Base-by-base conservation (phyloP, 2,329 filamentous ascomycete species). In the Zymoseptoria crescenta region DNA sequence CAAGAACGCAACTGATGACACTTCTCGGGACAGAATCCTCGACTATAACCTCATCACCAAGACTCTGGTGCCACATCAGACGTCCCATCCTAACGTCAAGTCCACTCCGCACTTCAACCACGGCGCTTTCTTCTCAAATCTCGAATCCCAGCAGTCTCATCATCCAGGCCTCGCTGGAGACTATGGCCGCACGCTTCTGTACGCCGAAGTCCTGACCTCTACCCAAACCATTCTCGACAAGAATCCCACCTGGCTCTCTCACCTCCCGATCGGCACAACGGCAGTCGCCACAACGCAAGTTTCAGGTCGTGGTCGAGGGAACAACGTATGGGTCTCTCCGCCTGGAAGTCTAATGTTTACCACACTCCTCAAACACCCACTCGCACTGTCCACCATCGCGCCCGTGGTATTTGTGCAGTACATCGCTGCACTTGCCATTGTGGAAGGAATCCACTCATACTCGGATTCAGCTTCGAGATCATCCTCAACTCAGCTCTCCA, bases 351-450 rank as follows among this genome's bases (percentile, higher is more conserved):
- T 97, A 5, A 88, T 96, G 72, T 94, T 96, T 76, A 96, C 91
- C 8, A 91, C 87, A 0, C 85, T 95, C 48, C 84, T 99, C 65
- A 89, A 90, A 63, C 94, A 99, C 74, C 83, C 88, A 0, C 83
- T 89, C 29, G 80, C 87, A 29, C 81, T 94, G 8, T 87, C 86
- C 8, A 79, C 82, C 50, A 83, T 80, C 1, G 88, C 89, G 0
- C 92, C 94, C 0, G 87, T 97, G 8, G 87, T 96, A 0, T 97
- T 99, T 74, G 81, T 97, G 28, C 94, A 97, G 73, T 99, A 99
- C 71, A 82, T 99, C 13, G 86, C 91, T 0, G 92, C 91, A 0
- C 83, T 99, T 52, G 92, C 94, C 49, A 88, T 93, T 49, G 87
- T 95, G 2, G 83, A 89, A 62, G 93, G 90, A 0, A 86, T 97